Base-by-base conservation (phyloP, 140 eudicot species). In the Oenanthe javanica region DNA sequence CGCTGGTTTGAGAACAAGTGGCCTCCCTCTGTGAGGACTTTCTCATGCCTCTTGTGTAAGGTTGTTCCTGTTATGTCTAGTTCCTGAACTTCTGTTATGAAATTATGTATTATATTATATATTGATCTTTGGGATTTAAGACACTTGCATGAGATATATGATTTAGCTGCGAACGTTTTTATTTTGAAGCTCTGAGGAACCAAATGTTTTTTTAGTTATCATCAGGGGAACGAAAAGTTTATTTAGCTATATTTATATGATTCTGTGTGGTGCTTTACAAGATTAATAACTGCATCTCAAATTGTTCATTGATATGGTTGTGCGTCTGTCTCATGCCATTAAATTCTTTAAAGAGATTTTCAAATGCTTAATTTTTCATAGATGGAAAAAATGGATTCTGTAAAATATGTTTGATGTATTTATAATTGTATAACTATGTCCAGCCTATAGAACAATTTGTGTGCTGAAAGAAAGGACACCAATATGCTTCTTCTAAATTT, bases 1-100 rank as follows among this genome's bases (percentile, higher is more conserved):
- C 92, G 48, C 92, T 91, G 83, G 79, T 91, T 45, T 91, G 82
- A 84, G 83, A 77, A 72, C 42, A 81, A 36, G 43, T 14, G 16
- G 42, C 45, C 11, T 25, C 42, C 45, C 9, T 67, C 6, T 9
- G 45, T 11, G 19, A 67, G 73, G 73, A 67, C 0, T 6, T 31
- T 31, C 43, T 27, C 43, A 31, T n/a, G 9, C 45, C 43, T 21
- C 11, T 67, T 67, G 12, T 31, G 7, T 31, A 67, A 67, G 73
- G 73, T 67, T 31, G 73, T 67, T 67, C 45, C 73, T 67, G 5
- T 31, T 27, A 31, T 31, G 3, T 67, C 21, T 67, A 31, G 1
- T 67, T 67, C 15, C 45, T 67, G 42, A 11, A 67, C 4, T 67
- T 67, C 31, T 27, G 69, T 19, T 61, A 4, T 31, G 12, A 6